Conservation (phyloP, 2,329 filamentous ascomycete genomes). For the Pseudocercospora cruenta region DNA sequence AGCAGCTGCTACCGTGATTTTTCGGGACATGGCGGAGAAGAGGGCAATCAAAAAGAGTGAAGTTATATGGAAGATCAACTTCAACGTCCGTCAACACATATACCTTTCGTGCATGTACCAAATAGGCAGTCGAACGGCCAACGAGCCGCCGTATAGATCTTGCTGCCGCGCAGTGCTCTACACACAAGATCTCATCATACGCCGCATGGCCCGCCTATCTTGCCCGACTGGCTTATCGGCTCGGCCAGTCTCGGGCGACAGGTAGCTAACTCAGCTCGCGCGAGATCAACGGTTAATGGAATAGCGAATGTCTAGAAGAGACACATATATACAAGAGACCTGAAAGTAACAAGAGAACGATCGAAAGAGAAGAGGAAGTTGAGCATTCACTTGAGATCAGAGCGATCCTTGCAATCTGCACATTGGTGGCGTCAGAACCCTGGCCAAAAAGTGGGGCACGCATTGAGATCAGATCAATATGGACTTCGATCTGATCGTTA, state of each 20-base stretch:
- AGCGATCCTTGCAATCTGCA: conserved; percentile 2
- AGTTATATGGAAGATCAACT: background rate
- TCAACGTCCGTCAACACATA: background rate
- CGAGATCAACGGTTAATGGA: background rate
- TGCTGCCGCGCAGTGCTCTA: background rate
- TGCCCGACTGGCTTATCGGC: conserved; percentile 24
- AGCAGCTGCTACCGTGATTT: conserved; percentile 56
- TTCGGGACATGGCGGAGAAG: conserved; percentile 42
- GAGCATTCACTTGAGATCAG: background rate
- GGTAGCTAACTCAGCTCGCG: conserved; percentile 1
- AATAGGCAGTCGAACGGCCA: conserved; percentile 1
- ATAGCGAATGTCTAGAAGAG: background rate
- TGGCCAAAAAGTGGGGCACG: background rate
- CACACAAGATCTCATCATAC: conserved; percentile 3
- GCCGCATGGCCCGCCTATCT: conserved; percentile 23
- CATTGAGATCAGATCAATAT: conserved; percentile 18
- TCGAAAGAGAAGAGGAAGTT: background rate
- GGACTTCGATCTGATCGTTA: conserved; percentile 47
- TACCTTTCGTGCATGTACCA: background rate
- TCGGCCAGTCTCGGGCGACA: conserved; percentile 18
- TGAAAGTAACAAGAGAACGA: no score
- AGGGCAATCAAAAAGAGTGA: background rate
- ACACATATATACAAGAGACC: no score
- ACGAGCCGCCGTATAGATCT: background rate
- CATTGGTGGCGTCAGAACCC: background rate